A percentile compares a stretch with the other conserved stretches of the same genome.
phyloP scores from a whole-genome alignment of 345 rosid genomes.

The Euphorbia lathyris region DNA sequence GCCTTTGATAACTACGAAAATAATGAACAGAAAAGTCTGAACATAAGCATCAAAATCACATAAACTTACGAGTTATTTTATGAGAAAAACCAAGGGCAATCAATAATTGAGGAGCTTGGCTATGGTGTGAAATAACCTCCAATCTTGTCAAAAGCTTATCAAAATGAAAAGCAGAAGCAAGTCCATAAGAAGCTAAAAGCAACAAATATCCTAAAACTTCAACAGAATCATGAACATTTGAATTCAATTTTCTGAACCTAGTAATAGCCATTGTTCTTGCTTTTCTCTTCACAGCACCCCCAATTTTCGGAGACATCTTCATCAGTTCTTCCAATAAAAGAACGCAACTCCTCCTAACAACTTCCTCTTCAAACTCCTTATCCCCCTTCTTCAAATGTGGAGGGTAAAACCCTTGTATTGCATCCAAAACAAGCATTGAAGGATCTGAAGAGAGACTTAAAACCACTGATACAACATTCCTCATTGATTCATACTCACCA shows the following conservation, averaged over 20 bases:
- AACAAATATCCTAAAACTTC: constrained; percentile 38
- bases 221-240: constrained; percentile 14
- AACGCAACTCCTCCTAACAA: constrained; percentile 41
- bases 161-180: constrained; percentile 26
- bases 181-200: constrained; percentile 38
- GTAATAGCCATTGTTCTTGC: constrained; percentile 37
- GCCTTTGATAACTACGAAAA: too few species aligned
- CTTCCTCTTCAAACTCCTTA: constrained; percentile 26
- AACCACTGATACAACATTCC: constrained; percentile 21
- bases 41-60: not conserved
- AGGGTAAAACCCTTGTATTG: constrained; percentile 45
- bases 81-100: constrained; percentile 30
- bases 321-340: constrained; percentile 47
- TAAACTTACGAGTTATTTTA: constrained; percentile 28
- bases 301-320: constrained; percentile 35
- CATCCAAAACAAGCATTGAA: constrained; percentile 56
- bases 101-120: constrained; percentile 30
- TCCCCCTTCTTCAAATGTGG: constrained; percentile 26
- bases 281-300: constrained; percentile 28
- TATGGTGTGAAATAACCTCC: constrained; percentile 19
- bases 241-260: constrained; percentile 27
- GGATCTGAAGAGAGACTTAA: constrained; percentile 42
- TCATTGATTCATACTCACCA: constrained; percentile 28
- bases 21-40: not conserved
- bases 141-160: constrained; percentile 32